phyloP scores from a whole-genome alignment of 441 rosid species.

The Metrosideros polymorpha region DNA sequence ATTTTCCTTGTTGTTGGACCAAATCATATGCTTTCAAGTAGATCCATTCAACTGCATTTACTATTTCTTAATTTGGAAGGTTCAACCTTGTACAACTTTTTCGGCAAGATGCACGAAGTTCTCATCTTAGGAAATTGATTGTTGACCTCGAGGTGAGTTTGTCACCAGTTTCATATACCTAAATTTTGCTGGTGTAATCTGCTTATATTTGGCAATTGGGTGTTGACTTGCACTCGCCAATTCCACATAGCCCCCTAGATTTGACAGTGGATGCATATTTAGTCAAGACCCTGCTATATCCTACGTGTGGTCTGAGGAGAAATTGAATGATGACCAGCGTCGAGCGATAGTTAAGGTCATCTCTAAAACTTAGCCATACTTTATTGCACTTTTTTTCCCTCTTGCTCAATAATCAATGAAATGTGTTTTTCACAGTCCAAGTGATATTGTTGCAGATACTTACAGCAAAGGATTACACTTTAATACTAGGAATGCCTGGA shows the following conservation, averaged over 20 bases:
- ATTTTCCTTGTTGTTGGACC: neutral
- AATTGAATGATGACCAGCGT: constrained; percentile 92
- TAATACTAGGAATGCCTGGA: constrained; percentile 99
- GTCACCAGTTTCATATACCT: neutral
- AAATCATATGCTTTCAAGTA: neutral
- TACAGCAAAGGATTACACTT: constrained; percentile 87
- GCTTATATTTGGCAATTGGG: neutral
- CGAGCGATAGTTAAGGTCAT: constrained; percentile 91
- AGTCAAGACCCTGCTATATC: constrained; percentile 99
- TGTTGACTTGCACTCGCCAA: neutral
- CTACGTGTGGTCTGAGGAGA: constrained; percentile 83
- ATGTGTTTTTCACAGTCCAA: neutral
- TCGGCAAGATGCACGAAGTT: constrained; percentile 43
- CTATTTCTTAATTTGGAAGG: constrained; percentile 36
- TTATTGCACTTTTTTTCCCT: neutral
- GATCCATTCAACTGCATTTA: neutral
- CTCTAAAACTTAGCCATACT: neutral
- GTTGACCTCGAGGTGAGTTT: constrained; percentile 86
- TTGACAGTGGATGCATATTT: constrained; percentile 78
- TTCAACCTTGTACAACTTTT: constrained; percentile 87
- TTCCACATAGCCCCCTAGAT: constrained; percentile 73
- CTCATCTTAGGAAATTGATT: constrained; percentile 74
- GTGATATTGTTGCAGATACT: constrained; percentile 60
- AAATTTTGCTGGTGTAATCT: constrained; percentile 4
- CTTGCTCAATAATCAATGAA: neutral